phyloP scores from a whole-genome alignment of 805 yeast species.

The Candida maris region DNA sequence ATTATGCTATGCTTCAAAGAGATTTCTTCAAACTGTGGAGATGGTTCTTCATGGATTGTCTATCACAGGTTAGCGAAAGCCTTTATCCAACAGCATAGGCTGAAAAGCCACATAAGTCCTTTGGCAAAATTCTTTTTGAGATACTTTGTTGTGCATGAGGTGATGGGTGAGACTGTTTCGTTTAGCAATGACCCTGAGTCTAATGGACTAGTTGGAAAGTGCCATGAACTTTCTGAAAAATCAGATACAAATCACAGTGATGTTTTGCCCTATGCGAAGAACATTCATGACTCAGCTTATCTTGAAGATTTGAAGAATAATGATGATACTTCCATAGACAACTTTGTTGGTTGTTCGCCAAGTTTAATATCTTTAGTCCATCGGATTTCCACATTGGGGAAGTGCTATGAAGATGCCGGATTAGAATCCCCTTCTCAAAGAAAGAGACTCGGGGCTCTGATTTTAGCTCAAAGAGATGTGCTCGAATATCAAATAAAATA shows the following conservation, averaged over 20 bases:
- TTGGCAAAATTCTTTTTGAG: slow-evolving; percentile 35
- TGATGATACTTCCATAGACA: slow-evolving; percentile 36
- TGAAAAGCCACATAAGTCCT: slow-evolving; percentile 28
- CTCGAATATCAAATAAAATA: slow-evolving; percentile 25
- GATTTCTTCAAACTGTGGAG: slow-evolving; percentile 38
- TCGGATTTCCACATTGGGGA: slow-evolving; percentile 35
- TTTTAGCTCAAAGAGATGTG: slow-evolving; percentile 26
- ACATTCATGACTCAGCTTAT: slow-evolving; percentile 30
- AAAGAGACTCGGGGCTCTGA: slow-evolving; percentile 18
- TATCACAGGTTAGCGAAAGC: slow-evolving; percentile 37
- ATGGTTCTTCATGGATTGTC: slow-evolving; percentile 35
- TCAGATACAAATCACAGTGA: not conserved
- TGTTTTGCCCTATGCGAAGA: slow-evolving; percentile 3
- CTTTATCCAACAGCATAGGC: slow-evolving; percentile 29
- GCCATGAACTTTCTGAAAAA: not conserved
- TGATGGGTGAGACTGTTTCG: slow-evolving; percentile 44
- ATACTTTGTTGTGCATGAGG: slow-evolving; percentile 40
- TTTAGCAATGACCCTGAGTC: slow-evolving; percentile 17
- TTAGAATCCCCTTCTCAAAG: slow-evolving; percentile 17
- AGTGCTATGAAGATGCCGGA: slow-evolving; percentile 34
- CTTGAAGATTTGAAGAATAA: slow-evolving; percentile 30
- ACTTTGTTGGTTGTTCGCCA: slow-evolving; percentile 40
- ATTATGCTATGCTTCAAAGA: slow-evolving; percentile 39
- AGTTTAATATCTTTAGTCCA: slow-evolving; percentile 35
- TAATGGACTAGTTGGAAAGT: not conserved